A percentile compares a stretch with the other conserved stretches of the same genome.
These are phyloP conservation scores for Cercospora janseana DNA, from an alignment of 2,329 filamentous ascomycete species.

Conservation along the genomic window DNA sequence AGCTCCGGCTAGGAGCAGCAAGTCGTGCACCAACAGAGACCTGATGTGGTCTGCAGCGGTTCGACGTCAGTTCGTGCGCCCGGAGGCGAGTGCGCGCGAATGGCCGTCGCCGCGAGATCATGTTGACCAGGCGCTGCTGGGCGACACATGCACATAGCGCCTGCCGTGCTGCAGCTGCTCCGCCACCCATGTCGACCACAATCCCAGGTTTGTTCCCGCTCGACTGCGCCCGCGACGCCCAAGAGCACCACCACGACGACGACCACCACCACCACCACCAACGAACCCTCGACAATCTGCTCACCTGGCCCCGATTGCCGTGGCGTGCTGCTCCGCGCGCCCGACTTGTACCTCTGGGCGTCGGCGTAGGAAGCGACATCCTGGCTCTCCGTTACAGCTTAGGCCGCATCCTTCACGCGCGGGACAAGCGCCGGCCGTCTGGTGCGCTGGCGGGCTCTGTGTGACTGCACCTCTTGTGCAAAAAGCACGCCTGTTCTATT, in stretches of 20 bases:
- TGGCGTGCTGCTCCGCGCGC: not conserved
- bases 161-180: constrained; percentile 4
- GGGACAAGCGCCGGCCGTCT: constrained; percentile 10
- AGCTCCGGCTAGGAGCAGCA: not conserved
- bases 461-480: constrained; percentile 6
- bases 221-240: constrained; percentile 8
- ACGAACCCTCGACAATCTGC: constrained; percentile 2
- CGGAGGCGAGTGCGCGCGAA: not conserved
- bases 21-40: not conserved
- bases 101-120: constrained; percentile 1
- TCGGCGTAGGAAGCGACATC: constrained; percentile 3
- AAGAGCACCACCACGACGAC: no score
- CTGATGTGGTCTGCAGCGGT: constrained; percentile 1
- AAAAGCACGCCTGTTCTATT: constrained; percentile 18
- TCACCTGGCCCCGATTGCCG: not conserved
- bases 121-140: not conserved
- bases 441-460: not conserved
- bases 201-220: constrained; percentile 1
- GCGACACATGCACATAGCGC: not conserved
- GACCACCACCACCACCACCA: no score
- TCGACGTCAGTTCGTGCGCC: not conserved
- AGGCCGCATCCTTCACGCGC: constrained; percentile 12
- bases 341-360: not conserved
- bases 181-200: not conserved
- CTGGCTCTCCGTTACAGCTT: constrained; percentile 2